phyloP scores from a whole-genome alignment of 2,329 filamentous ascomycete genomes.

The Colletotrichum echinochloae region DNA sequence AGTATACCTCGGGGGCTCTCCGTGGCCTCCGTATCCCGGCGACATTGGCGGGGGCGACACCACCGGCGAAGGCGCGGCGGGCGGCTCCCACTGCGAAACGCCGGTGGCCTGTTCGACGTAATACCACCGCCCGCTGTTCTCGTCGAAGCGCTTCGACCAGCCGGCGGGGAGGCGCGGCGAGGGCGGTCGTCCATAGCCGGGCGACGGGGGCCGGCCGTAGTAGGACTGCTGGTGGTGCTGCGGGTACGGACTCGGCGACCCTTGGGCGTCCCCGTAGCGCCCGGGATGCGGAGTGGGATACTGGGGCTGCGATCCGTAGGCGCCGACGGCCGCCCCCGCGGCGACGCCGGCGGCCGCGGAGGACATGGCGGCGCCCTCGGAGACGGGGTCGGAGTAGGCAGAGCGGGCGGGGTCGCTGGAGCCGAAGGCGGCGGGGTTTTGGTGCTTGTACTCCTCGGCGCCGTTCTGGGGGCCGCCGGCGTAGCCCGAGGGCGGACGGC shows the following conservation, averaged over 20 bases:
- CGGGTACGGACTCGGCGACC: conserved; percentile 4
- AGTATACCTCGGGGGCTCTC: conserved; percentile 28
- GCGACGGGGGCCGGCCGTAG: conserved; percentile 35
- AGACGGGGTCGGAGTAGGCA: conserved; percentile 16
- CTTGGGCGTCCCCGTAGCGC: conserved; percentile 22
- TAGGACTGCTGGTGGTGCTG: conserved; percentile 22
- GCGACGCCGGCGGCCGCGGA: conserved; percentile 19
- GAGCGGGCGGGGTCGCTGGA: conserved; percentile 34
- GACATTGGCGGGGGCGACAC: conserved; percentile 30
- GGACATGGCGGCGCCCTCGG: conserved; percentile 12
- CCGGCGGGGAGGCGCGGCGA: conserved; percentile 61
- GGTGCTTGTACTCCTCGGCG: conserved; percentile 35
- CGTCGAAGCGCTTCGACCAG: conserved; percentile 69
- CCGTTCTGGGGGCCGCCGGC: conserved; percentile 39
- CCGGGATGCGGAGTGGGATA: conserved; percentile 31
- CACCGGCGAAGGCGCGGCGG: conserved; percentile 40
- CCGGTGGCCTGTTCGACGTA: conserved; percentile 68
- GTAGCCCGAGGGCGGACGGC: conserved; percentile 38
- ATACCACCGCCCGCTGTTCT: conserved; percentile 65
- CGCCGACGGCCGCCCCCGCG: conserved; percentile 7
- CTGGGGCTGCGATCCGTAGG: conserved; percentile 40
- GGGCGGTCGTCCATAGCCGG: conserved; percentile 40
- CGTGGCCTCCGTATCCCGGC: conserved; percentile 40
- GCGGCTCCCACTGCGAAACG: conserved; percentile 67
- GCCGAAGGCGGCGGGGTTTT: conserved; percentile 32